These are phyloP conservation scores for Fraxinus nigra DNA, from an alignment of 305 asterid species.

Conservation along the genomic window DNA sequence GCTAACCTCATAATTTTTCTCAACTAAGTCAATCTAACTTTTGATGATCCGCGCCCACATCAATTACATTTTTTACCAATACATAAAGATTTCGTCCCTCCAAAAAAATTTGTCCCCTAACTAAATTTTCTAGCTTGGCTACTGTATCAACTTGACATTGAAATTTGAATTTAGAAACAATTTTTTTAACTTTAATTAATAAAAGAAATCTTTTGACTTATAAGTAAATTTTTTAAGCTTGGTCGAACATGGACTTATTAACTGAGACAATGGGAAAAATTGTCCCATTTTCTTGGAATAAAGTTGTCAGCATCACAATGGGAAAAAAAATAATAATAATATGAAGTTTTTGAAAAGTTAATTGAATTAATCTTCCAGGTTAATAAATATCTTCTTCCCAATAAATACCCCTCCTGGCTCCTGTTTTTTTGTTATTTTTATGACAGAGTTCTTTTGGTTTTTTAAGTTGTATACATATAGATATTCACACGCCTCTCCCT, in stretches of 20 bases:
- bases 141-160: background rate
- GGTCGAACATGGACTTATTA: background rate
- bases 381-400: background rate
- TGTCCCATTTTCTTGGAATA: background rate
- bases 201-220: background rate
- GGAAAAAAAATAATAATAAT: background rate
- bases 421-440: background rate
- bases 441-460: background rate
- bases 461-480: background rate
- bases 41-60: too few species aligned
- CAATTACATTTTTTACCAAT: too few species aligned
- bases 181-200: background rate
- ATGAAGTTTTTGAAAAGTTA: background rate
- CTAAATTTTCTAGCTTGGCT: background rate
- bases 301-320: background rate
- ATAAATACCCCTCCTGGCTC: background rate
- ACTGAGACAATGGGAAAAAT: background rate
- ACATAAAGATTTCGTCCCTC: background rate
- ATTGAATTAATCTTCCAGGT: background rate
- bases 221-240: background rate
- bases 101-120: background rate
- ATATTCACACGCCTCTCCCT: background rate
- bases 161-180: background rate
- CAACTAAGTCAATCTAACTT: too few species aligned
- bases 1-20: too few species aligned